Conservation (phyloP, 768 basidiomycete genomes). For the Artomyces pyxidatus region DNA sequence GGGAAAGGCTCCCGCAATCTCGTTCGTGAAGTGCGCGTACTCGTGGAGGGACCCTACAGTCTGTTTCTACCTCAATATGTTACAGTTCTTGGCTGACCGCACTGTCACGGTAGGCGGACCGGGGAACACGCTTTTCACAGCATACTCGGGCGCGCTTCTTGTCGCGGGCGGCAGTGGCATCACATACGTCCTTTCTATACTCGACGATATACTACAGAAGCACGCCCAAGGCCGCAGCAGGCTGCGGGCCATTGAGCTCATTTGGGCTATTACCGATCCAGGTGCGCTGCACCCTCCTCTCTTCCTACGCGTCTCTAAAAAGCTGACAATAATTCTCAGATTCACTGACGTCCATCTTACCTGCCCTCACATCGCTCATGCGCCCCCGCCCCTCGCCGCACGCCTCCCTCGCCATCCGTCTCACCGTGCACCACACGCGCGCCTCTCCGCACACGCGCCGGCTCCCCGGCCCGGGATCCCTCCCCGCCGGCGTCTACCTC, state of each 20-base stretch:
- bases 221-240: constrained; percentile 27
- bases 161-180: constrained; percentile 57
- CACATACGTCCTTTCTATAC: constrained; percentile 43
- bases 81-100: neutral
- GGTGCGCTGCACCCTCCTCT: no score
- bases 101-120: constrained; percentile 28
- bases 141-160: constrained; percentile 46
- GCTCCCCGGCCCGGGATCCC: neutral
- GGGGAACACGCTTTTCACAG: constrained; percentile 37
- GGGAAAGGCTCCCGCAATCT: constrained; percentile 3
- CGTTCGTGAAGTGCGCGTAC: constrained; percentile 24
- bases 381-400: constrained; percentile 22
- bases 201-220: constrained; percentile 42
- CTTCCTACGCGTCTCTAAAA: no score
- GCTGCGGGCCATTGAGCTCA: constrained; percentile 38
- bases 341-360: constrained; percentile 31
- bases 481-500: constrained; percentile 22
- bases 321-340: constrained; percentile 11
- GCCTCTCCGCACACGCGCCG: constrained; percentile 11
- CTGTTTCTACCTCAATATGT: neutral
- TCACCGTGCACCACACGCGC: constrained; percentile 39
- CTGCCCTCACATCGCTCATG: constrained; percentile 30
- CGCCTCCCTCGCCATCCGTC: constrained; percentile 25
- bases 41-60: constrained; percentile 53
- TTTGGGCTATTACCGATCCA: constrained; percentile 45